phyloP scores from a whole-genome alignment of 1,284 basidiomycete species.

The Dichomitus squalens region DNA sequence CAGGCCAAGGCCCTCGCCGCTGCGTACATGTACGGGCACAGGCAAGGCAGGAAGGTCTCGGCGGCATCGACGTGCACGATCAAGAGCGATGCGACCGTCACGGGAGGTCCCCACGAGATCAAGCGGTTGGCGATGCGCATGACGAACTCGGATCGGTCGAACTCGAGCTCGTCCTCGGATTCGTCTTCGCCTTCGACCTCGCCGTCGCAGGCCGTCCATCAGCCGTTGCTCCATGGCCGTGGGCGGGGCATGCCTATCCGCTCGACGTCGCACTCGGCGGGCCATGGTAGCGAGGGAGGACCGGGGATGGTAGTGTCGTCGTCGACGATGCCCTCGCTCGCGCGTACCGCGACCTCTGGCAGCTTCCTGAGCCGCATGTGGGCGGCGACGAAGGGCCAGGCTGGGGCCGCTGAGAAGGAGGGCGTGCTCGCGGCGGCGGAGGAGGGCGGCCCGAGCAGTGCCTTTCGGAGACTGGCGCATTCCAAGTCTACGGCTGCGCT shows the following conservation, averaged over 20 bases:
- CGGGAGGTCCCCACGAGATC: constrained; percentile 14
- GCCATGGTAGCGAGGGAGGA: constrained; percentile 22
- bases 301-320: constrained; percentile 35
- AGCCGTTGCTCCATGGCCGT: constrained; percentile 16
- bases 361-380: constrained; percentile 70
- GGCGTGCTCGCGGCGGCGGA: constrained; percentile 30
- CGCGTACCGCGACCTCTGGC: constrained; percentile 38
- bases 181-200: constrained; percentile 20
- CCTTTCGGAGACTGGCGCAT: constrained; percentile 41
- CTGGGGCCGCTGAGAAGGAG: constrained; percentile 33
- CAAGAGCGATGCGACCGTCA: constrained; percentile 28
- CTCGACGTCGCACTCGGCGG: constrained; percentile 11
- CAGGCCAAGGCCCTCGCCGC: constrained; percentile 38
- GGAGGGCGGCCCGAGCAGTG: constrained; percentile 32
- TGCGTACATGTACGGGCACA: constrained; percentile 38
- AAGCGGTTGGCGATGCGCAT: constrained; percentile 23
- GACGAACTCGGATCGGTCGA: constrained; percentile 1
- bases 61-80: constrained; percentile 38
- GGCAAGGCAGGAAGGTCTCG: constrained; percentile 42
- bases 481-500: constrained; percentile 44
- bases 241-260: constrained; percentile 13
- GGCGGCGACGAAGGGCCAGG: constrained; percentile 52
- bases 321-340: constrained; percentile 46
- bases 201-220: constrained; percentile 8
- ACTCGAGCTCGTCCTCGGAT: constrained; percentile 6